These are phyloP conservation scores for Delphinella strobiligena DNA, from an alignment of 2,329 filamentous ascomycete species.

Conservation along the genomic window DNA sequence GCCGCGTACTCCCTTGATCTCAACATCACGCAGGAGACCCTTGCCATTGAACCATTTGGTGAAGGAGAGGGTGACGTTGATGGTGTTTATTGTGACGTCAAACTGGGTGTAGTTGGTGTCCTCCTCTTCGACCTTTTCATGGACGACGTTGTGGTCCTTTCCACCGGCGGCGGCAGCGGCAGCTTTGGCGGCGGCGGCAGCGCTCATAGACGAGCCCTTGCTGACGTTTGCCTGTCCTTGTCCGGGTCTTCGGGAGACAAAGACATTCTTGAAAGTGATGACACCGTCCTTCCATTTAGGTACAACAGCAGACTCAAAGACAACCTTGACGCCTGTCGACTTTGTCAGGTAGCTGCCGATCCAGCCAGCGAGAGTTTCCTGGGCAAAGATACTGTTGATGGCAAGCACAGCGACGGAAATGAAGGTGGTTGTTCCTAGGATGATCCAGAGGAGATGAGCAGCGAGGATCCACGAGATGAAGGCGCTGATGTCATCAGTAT, in stretches of 20 bases:
- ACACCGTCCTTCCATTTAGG: constrained; percentile 92
- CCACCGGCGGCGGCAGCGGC: constrained; percentile 41
- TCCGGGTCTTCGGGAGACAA: constrained; percentile 81
- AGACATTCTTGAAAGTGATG: constrained; percentile 93
- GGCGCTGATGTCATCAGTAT: constrained; percentile 88
- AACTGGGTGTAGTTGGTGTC: constrained; percentile 98
- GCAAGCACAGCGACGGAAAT: constrained; percentile 82
- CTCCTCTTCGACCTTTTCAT: constrained; percentile 49
- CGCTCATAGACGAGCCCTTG: constrained; percentile 78
- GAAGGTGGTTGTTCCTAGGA: constrained; percentile 95
- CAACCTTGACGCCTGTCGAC: constrained; percentile 82
- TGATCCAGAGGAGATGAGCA: constrained; percentile 86
- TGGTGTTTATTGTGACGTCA: constrained; percentile 84
- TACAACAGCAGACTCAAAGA: constrained; percentile 96
- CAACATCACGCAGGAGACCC: constrained; percentile 79
- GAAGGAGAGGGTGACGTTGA: constrained; percentile 94
- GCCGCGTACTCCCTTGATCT: constrained; percentile 84
- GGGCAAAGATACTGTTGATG: constrained; percentile 92
- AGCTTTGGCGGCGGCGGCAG: constrained; percentile 74
- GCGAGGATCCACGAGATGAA: constrained; percentile 92
- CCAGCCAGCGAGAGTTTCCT: constrained; percentile 90
- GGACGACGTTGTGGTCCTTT: constrained; percentile 22
- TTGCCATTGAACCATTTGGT: constrained; percentile 99
- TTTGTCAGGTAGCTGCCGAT: constrained; percentile 91
- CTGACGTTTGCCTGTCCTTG: constrained; percentile 71